Evolutionary conservation across 2,329 filamentous ascomycete species (phyloP), one percentile per base, ranked within the genome.

Genomic region (Chaetoscypha palmicola): DNA sequence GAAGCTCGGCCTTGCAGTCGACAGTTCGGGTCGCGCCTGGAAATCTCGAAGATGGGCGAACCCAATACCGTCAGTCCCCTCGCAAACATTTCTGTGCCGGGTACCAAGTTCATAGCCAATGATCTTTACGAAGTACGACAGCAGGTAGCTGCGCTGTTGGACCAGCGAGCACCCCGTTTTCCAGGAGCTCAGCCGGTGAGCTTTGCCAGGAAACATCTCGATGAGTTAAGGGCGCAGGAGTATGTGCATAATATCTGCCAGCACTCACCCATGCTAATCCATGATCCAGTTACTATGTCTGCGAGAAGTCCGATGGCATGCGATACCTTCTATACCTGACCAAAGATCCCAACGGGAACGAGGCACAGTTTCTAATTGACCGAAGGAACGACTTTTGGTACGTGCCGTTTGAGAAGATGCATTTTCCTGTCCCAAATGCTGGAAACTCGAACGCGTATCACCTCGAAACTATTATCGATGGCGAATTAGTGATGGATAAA

Each of bases 361-460:
- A 94, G 62, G 76, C 82, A 19, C 86, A 92, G 61, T 96, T 95
- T 68, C 74, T 98, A 45, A 95, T 98, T 67, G 91, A 98, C 68
- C 88, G 92, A 61, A 94, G 90, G 68, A 97, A 98, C 68, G 89
- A 97, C 64, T 98, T 92, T 71, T 95, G 91, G 77, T 88, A 76
- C 60, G 79, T 97, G 48, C 76, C 77, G 22, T 72, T 76, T 49
- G 70, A 69, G 41, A 74, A 70, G 45, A 74, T 97, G 19, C 88
- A 94, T 64, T 90, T 97, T 55, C 92, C 92, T 0, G 70, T 83
- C 17, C 77, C 77, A 28, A 70, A 76, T 33, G n/a, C n/a, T n/a
- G n/a, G n/a, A n/a, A 75, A 85, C 52, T 73, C 77, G 9, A 66
- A 71, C 33, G 73, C 70, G 11, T 96, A 86, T 62, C 89, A 97